Base-by-base conservation (phyloP, 371 early-diverging fungal species). In the Actinomortierella ambigua region DNA sequence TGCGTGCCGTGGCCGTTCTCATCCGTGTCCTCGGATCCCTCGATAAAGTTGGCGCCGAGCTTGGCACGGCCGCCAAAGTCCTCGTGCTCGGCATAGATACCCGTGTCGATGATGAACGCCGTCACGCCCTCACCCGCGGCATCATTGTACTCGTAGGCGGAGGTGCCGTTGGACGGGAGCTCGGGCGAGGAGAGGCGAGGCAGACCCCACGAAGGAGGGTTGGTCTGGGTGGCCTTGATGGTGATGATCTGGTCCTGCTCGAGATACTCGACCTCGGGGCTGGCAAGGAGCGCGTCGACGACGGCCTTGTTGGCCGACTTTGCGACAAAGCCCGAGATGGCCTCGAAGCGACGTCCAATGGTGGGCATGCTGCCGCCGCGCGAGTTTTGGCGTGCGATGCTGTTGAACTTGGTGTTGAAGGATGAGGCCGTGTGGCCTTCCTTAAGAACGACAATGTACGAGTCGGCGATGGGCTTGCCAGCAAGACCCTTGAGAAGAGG, bases 101-200 rank as follows among this genome's bases (percentile, higher is more conserved):
- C 85, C 42, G 78, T 80, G 77, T 82, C 88, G 43, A 87, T 56
- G 39, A 87, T 76, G 47, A 82, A 87, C 44, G 82, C 84, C n/a
- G 77, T 80, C 15, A 82, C 80, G 42, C 76, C 79, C 20, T 39
- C 6, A 44, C 79, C 79, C 15, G 63, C 68, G 24, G 57, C 41
- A 49, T 57, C 52, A 24, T 55, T 55, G 58, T 65, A 66, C 47
- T 59, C 40, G 43, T 71, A 71, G 26, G 57, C 48, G 41, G 26
- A 18, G 53, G 17, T 51, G 40, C 44, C 15, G 55, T 63, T 46
- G 15, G 26, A n/a, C n/a, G n/a, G n/a, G 27, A 44, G 39, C 26
- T 23, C 49, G 49, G 14, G 18, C 60, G 63, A 29, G 23, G 68
- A 63, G 49, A 77, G 57, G 18, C 77, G 73, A 9, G 58, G 43